Evolutionary conservation across 163 green algal species (phyloP).

Genomic region (Prototheca cutis): DNA sequence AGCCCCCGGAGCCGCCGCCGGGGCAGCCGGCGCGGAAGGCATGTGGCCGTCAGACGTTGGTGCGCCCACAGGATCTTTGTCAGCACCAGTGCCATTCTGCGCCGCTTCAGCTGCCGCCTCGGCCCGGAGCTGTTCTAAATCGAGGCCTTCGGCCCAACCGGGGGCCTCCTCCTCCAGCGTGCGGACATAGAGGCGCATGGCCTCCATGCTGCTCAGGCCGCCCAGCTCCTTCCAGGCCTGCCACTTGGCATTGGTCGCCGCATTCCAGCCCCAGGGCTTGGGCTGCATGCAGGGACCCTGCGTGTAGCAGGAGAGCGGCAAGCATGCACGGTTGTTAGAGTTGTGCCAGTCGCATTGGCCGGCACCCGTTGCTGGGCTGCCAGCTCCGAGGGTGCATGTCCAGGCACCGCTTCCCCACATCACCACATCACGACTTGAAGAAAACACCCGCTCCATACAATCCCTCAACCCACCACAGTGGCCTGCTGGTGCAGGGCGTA

Average conservation of each 20-base stretch:
- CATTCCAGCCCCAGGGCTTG: constrained; percentile 73
- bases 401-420: too few relatives aligned
- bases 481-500: constrained; percentile 31
- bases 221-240: constrained; percentile 70
- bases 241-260: constrained; percentile 79
- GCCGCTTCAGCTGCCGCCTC: too few relatives aligned
- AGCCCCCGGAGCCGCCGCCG: neutral
- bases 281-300: constrained; percentile 56
- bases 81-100: too few relatives aligned
- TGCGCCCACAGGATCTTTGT: too few relatives aligned
- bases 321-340: too few relatives aligned
- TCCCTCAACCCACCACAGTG: constrained; percentile 10
- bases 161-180: constrained; percentile 68
- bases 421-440: too few relatives aligned
- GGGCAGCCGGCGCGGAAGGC: neutral
- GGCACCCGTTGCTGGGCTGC: too few relatives aligned
- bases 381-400: too few relatives aligned
- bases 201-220: constrained; percentile 67
- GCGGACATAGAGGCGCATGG: constrained; percentile 81
- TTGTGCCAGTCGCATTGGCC: too few relatives aligned
- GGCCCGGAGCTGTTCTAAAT: too few relatives aligned
- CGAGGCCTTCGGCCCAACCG: constrained; percentile 5
- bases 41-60: too few relatives aligned
- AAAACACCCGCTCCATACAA: too few relatives aligned
- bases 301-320: constrained; percentile 47